A percentile compares a stretch with the other conserved stretches of the same genome.
Conservation (phyloP, 2,329 filamentous ascomycete species). For the Diplodia intermedia region DNA sequence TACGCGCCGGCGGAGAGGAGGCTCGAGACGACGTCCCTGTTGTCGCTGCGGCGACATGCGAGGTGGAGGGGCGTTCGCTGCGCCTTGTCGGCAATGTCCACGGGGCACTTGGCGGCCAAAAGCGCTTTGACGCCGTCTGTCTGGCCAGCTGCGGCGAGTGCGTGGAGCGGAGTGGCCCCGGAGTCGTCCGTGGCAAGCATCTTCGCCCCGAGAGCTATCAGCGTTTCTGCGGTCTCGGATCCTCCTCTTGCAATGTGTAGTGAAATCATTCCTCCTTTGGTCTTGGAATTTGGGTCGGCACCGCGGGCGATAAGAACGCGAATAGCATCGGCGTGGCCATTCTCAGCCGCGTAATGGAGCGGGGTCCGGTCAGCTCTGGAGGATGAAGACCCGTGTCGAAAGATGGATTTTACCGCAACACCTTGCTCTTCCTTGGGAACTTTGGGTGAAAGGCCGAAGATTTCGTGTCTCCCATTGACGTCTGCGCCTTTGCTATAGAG, state of each 20-base stretch:
- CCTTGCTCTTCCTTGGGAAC: background rate
- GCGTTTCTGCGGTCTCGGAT: background rate
- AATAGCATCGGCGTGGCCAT: background rate
- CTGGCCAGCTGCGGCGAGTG: background rate
- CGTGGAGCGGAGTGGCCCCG: background rate
- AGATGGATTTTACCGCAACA: too few relatives aligned
- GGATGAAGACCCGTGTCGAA: background rate
- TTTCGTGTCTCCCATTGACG: slow-evolving; percentile 2
- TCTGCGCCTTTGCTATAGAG: background rate
- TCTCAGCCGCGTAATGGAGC: slow-evolving; percentile 1
- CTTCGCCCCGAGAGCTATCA: background rate
- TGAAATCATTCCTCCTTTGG: background rate
- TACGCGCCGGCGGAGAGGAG: background rate
- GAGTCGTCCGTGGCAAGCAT: background rate
- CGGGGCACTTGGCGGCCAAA: too few relatives aligned
- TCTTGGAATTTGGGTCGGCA: background rate
- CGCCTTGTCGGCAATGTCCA: too few relatives aligned
- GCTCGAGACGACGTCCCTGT: background rate
- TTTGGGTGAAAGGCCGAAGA: background rate
- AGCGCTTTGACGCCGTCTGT: too few relatives aligned
- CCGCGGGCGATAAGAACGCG: background rate
- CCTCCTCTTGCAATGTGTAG: background rate
- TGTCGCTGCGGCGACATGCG: too few relatives aligned
- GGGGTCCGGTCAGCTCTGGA: background rate
- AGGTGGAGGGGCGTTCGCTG: too few relatives aligned